Percentiles rank a stretch among this genome's conserved stretches.
Evolutionary conservation across 2,329 filamentous ascomycete genomes (phyloP).

Genomic region (Cercospora sesami): DNA sequence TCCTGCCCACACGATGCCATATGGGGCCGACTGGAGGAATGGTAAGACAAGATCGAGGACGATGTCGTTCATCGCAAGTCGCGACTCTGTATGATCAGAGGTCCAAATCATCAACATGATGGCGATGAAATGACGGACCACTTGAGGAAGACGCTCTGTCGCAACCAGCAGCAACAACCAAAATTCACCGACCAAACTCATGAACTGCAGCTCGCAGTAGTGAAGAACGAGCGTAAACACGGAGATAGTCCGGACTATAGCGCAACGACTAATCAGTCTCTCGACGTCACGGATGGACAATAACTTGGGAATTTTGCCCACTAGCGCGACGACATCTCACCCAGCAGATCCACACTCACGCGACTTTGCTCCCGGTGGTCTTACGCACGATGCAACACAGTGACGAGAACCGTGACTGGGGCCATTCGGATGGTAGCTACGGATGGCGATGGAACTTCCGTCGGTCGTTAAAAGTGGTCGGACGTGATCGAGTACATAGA

Average conservation of each 20-base stretch:
- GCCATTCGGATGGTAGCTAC: background rate
- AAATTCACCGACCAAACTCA: background rate
- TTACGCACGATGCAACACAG: conserved; percentile 1
- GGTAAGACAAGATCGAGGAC: background rate
- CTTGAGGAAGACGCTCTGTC: background rate
- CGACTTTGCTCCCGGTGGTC: background rate
- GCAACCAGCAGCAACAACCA: background rate
- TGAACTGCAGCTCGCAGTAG: background rate
- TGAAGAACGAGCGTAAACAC: background rate
- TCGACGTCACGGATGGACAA: background rate
- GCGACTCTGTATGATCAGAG: background rate
- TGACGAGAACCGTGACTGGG: background rate
- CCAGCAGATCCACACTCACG: background rate
- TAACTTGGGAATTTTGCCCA: background rate
- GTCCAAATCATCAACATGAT: background rate
- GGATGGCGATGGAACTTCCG: background rate
- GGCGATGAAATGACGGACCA: background rate
- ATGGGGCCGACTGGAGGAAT: conserved; percentile 20
- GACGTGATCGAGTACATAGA: conserved; percentile 1
- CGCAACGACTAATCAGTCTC: background rate
- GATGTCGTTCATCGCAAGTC: background rate
- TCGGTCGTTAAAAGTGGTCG: background rate
- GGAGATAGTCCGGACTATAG: background rate
- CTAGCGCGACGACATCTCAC: background rate
- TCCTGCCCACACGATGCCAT: conserved; percentile 5